These are phyloP conservation scores for Chrysoporthe puriensis DNA, from an alignment of 2,329 filamentous ascomycete species.

Conservation along the genomic window DNA sequence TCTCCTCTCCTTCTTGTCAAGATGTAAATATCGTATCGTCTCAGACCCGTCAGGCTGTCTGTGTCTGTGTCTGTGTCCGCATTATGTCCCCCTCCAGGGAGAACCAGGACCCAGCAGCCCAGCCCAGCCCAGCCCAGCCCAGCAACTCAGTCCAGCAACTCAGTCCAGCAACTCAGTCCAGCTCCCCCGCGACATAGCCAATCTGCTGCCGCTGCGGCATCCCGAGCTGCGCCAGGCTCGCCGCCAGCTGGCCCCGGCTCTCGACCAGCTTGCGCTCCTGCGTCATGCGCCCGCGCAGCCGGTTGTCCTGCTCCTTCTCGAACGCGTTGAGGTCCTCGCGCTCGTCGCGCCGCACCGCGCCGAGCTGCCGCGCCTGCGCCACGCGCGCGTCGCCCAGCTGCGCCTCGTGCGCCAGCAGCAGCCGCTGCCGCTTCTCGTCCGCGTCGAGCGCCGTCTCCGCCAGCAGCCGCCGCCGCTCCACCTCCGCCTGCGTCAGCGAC, in stretches of 20 bases:
- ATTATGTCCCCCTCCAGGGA: not conserved
- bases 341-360: slow-evolving; percentile 53
- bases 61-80: too few relatives aligned
- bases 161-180: slow-evolving; percentile 41
- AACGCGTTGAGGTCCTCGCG: slow-evolving; percentile 54
- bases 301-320: slow-evolving; percentile 50
- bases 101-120: too few relatives aligned
- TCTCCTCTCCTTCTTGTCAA: not conserved
- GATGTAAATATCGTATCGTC: not conserved
- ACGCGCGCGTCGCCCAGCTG: slow-evolving; percentile 50
- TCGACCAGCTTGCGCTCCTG: slow-evolving; percentile 57
- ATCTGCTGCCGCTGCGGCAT: slow-evolving; percentile 52
- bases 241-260: slow-evolving; percentile 45
- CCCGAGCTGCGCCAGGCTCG: slow-evolving; percentile 38
- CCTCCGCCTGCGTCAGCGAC: slow-evolving; percentile 49
- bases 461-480: slow-evolving; percentile 48
- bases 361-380: slow-evolving; percentile 54
- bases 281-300: slow-evolving; percentile 50
- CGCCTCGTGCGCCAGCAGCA: slow-evolving; percentile 54
- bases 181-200: slow-evolving; percentile 58
- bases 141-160: too few relatives aligned
- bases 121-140: too few relatives aligned
- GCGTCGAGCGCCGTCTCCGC: slow-evolving; percentile 52
- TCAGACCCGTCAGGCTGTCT: not conserved
- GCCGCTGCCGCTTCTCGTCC: slow-evolving; percentile 48